Base-by-base conservation (phyloP, 2,329 filamentous ascomycete species). In the Ophiostoma tasmaniense region DNA sequence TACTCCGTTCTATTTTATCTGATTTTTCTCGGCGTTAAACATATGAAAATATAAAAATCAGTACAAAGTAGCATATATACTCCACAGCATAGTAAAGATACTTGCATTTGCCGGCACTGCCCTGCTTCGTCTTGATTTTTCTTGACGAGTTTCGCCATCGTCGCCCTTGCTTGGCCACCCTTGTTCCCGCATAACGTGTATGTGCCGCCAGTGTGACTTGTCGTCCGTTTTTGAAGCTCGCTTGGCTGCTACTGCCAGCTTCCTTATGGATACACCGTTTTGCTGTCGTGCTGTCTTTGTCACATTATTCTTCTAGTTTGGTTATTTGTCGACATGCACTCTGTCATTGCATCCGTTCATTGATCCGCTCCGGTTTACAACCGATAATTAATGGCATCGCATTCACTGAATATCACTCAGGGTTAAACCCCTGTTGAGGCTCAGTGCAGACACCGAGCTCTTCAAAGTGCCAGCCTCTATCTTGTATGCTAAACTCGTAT, bases 101-200 rank as follows among this genome's bases (percentile, higher is more conserved):
- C 45, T 52, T 52, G 45, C 39, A 42, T 17, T 45, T 20, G 17
- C 17, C 14, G 50, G 22, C 50, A 55, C 55, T 30, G 25, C 55
- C 55, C 55, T 61, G 55, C 55, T 61, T 61, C 55, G 5, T 61
- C 55, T 61, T 61, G 55, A 61, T 61, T 61, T 61, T 61, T 61
- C 55, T 61, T 61, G 55, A 30, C 6, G 55, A 14, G 25, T 30
- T 30, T 61, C 25, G 52, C 52, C 52, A 25, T 59, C 52, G 10
- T 59, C 52, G 25, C 55, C 55, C 55, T 30, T 61, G 55, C 50
- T 55, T 25, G 50, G 3, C n/a, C n/a, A 28, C 25, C 50, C 50
- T 25, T 25, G 50, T 22, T 55, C n/a, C 50, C 50, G 50, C 8
- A 22, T 45, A 25, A 55, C 50, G 50, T 22, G 14, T 4, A 25